A percentile compares a stretch with the other conserved stretches of the same genome.
Conservation (phyloP, 495 filamentous ascomycete genomes). For the Xylaria palmicola region DNA sequence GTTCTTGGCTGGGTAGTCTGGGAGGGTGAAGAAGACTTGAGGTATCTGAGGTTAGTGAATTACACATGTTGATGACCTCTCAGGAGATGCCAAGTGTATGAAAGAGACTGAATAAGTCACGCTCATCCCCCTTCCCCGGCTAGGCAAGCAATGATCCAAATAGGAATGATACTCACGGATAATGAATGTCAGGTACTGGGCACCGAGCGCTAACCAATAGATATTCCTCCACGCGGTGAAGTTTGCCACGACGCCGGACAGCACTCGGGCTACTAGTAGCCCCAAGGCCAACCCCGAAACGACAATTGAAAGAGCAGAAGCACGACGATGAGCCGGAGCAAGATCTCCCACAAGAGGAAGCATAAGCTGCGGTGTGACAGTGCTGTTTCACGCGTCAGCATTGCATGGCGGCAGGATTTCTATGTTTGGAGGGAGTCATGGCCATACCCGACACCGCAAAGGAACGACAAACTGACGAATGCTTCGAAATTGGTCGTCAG, state of each 20-base stretch:
- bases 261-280: slow-evolving; percentile 67
- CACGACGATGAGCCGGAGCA: slow-evolving; percentile 63
- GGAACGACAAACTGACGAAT: slow-evolving; percentile 65
- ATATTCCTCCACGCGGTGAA: slow-evolving; percentile 69
- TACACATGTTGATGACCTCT: neutral
- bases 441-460: slow-evolving; percentile 54
- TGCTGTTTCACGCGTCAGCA: slow-evolving; percentile 39
- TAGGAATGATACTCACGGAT: slow-evolving; percentile 32
- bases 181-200: slow-evolving; percentile 65
- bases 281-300: slow-evolving; percentile 69
- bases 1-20: slow-evolving; percentile 72
- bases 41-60: neutral
- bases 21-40: slow-evolving; percentile 66
- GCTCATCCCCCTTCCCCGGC: too few relatives aligned
- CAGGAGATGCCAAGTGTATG: neutral
- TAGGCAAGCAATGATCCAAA: neutral
- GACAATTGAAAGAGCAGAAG: slow-evolving; percentile 65
- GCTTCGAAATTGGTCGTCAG: slow-evolving; percentile 60
- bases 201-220: slow-evolving; percentile 71
- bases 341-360: slow-evolving; percentile 75
- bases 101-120: neutral
- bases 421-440: neutral
- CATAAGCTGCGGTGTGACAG: slow-evolving; percentile 78
- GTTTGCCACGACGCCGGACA: slow-evolving; percentile 70
- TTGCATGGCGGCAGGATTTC: neutral